These are phyloP conservation scores for Lasiodiplodia citricola DNA, from an alignment of 2,329 filamentous ascomycete genomes.

Conservation along the genomic window DNA sequence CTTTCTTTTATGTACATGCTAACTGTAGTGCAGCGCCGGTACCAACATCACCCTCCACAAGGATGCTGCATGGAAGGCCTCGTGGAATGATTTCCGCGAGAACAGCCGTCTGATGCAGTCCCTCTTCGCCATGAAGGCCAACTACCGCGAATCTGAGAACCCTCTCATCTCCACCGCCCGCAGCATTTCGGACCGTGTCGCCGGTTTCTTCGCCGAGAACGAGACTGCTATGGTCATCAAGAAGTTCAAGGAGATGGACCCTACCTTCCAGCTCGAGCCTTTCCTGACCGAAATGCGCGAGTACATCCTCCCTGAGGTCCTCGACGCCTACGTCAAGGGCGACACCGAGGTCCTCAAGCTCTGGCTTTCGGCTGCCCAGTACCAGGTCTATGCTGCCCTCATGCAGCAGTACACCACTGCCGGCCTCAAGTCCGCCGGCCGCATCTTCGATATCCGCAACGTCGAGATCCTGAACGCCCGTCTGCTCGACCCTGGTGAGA, in stretches of 20 bases:
- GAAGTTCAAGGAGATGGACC: constrained; percentile 96
- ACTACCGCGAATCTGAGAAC: constrained; percentile 97
- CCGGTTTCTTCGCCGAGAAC: constrained; percentile 97
- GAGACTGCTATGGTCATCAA: constrained; percentile 98
- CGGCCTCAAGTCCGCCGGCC: constrained; percentile 91
- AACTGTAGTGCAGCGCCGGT: constrained; percentile 70
- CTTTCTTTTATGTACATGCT: constrained; percentile 31
- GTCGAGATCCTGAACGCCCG: constrained; percentile 86
- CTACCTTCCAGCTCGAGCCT: constrained; percentile 89
- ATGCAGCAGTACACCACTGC: constrained; percentile 95
- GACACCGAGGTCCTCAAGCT: constrained; percentile 88
- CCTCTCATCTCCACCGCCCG: constrained; percentile 90
- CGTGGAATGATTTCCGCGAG: constrained; percentile 96
- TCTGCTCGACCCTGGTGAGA: constrained; percentile 82
- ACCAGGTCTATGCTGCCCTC: constrained; percentile 93
- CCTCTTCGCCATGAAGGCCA: constrained; percentile 81
- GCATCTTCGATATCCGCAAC: constrained; percentile 91
- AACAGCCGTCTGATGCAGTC: constrained; percentile 86
- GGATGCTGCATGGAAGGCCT: constrained; percentile 95
- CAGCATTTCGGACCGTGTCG: constrained; percentile 90
- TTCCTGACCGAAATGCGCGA: constrained; percentile 95
- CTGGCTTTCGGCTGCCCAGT: constrained; percentile 96
- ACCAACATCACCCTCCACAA: constrained; percentile 96
- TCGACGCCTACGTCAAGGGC: constrained; percentile 97
- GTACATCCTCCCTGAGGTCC: constrained; percentile 95